A percentile compares a stretch with the other conserved stretches of the same genome.
These are phyloP conservation scores for Colletotrichum destructivum DNA, from an alignment of 2,329 filamentous ascomycete species.

Conservation along the genomic window DNA sequence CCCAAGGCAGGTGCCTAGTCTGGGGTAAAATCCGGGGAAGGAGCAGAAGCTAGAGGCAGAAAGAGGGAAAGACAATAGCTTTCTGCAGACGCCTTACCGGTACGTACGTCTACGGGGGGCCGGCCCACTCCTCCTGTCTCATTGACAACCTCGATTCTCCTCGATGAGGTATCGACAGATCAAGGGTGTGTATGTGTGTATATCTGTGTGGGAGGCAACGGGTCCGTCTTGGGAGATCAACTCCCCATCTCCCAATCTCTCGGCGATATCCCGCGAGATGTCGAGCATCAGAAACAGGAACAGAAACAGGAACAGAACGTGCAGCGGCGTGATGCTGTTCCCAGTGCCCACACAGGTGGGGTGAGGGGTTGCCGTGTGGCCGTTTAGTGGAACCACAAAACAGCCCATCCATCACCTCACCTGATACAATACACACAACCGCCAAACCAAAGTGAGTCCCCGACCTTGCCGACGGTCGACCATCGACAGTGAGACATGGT, in stretches of 20 bases:
- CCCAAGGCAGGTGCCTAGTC: constrained; percentile 14
- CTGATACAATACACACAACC: constrained; percentile 8
- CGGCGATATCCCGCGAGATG: constrained; percentile 23
- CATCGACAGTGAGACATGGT: neutral
- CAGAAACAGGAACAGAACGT: neutral
- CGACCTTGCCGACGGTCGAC: constrained; percentile 16
- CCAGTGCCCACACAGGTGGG: neutral
- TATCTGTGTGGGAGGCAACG: constrained; percentile 18
- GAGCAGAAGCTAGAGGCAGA: constrained; percentile 2
- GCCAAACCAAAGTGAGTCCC: neutral
- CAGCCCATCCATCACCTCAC: constrained; percentile 36
- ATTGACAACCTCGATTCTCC: neutral
- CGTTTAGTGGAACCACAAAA: constrained; percentile 37
- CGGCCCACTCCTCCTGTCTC: constrained; percentile 21
- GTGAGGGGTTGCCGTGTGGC: constrained; percentile 4
- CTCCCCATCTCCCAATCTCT: neutral
- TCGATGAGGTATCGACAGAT: neutral
- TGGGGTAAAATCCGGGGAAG: constrained; percentile 43
- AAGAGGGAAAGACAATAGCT: neutral
- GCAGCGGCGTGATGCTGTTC: constrained; percentile 5
- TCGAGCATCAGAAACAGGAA: neutral
- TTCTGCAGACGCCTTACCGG: neutral
- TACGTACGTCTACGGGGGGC: neutral
- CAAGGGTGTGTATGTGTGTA: neutral
- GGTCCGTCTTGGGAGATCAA: constrained; percentile 1